Base-by-base conservation (phyloP, 768 basidiomycete species). In the Mycena chlorophos region DNA sequence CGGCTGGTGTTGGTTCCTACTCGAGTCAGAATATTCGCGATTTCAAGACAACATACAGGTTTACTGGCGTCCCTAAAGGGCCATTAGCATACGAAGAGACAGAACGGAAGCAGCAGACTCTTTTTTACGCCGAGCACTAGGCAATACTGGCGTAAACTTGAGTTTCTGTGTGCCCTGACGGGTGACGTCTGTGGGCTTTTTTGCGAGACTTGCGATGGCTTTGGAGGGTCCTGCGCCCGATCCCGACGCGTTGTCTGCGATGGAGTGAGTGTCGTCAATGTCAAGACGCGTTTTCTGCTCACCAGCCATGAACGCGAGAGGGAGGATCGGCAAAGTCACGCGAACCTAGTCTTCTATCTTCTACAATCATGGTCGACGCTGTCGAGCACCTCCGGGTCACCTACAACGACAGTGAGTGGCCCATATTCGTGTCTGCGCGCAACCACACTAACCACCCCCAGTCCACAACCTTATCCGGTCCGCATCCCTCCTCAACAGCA, bases 111-210 rank as follows among this genome's bases (percentile, higher is more conserved):
- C 39, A 38, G 45, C 67, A 69, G 65, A 80, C 85, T 77, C 72
- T 86, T 88, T 87, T 75, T 89, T 91, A 75, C 86, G 88, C 61
- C 89, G 81, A 61, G 88, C 75, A n/a, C 80, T 69, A 14, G 89
- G 88, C 50, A 91, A 76, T 5, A 86, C 88, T 0, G 90, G 90
- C 6, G 87, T 83, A 62, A 92, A 92, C 68, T 88, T 91, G 70
- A 91, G 81, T 68, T 84, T 91, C 65, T 85, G 84, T 1, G 86
- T 78, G 40, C 88, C 88, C 55, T 87, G 82, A 38, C 88, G 78
- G 16, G 89, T 91, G 48, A 87, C 82, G 70, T 90, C 88, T 43
- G 78, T 69, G 50, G 83, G 73, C 73, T 82, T 86, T 75, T 87
- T 91, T 0, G 87, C 88, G 45, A 91, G 78, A 70, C 86, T 90